Percentiles rank a stretch among this genome's conserved stretches.
Evolutionary conservation across 2,329 filamentous ascomycete genomes (phyloP).

Genomic region (Pseudogymnoascus sp.): DNA sequence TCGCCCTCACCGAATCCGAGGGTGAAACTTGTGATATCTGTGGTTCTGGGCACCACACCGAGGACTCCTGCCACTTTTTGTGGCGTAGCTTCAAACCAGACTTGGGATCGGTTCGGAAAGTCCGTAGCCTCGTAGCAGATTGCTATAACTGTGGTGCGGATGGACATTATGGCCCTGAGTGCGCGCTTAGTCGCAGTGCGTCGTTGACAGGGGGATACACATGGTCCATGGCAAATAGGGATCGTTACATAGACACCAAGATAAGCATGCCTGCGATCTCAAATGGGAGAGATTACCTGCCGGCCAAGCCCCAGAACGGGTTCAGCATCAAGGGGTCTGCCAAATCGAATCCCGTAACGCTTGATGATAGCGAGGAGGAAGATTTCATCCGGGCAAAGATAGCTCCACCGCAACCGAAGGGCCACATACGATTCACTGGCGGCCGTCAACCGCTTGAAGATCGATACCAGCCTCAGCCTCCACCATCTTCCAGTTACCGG

Average conservation of each 20-base stretch:
- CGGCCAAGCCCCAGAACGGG: constrained; percentile 16
- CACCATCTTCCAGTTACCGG: background rate
- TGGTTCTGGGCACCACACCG: constrained; percentile 48
- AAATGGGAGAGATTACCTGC: constrained; percentile 27
- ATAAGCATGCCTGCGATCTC: constrained; percentile 30
- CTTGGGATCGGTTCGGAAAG: constrained; percentile 39
- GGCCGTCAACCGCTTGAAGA: background rate
- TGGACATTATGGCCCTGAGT: constrained; percentile 54
- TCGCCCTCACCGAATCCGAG: constrained; percentile 47
- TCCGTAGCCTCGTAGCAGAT: constrained; percentile 43
- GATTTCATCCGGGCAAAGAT: constrained; percentile 28
- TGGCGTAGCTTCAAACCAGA: constrained; percentile 52
- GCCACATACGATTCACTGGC: background rate
- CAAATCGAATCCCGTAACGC: constrained; percentile 24
- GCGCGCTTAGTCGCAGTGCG: constrained; percentile 30
- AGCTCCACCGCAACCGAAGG: constrained; percentile 9
- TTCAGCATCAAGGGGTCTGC: constrained; percentile 30
- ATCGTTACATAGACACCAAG: constrained; percentile 44
- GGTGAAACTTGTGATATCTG: constrained; percentile 57
- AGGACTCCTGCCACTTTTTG: constrained; percentile 52
- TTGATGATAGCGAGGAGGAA: constrained; percentile 28
- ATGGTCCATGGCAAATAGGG: constrained; percentile 47
- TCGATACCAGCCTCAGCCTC: background rate
- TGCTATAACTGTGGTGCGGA: constrained; percentile 52
- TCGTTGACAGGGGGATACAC: constrained; percentile 36